Evolutionary conservation across 805 yeast species (phyloP), one percentile per base, ranked within the genome.

Genomic region (Saturnispora sekii): DNA sequence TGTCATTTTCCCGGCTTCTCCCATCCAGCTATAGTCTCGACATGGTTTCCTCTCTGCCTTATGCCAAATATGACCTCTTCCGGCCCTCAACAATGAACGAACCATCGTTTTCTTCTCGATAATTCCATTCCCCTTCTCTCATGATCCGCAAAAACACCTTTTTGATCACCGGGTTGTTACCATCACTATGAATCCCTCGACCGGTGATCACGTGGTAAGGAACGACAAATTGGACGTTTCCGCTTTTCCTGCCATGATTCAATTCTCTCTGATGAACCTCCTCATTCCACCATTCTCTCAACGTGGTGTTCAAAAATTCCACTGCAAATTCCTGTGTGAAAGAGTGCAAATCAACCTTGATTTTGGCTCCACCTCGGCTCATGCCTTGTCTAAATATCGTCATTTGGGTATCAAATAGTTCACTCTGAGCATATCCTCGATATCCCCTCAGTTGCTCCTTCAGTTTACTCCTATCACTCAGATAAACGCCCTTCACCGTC

Each of bases 141-240:
- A 84, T 62, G 50, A 63, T 58, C 15, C 58, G 64, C 38, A 62
- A 60, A 3, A 81, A 74, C 2, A 69, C 54, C 1, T 49, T 58
- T 47, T 68, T 68, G 14, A 83, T 67, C 47, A 64, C 70, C 1
- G 83, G 67, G 1, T 64, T 55, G 0, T 87, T 85, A 5, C 73
- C 76, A 1, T 57, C 65, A 38, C 85, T 79, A 58, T 84, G 93
- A 5, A 79, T 53, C 0, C 93, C 93, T 50, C 85, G 61, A 0
- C 93, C 90, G 0, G 90, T 81, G 10, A 82, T 61, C 0, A 83
- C 61, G 1, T 48, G 56, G 7, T 81, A 53, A 0, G 75, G 73
- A 1, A 60, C 64, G 1, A 74, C 67, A 56, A 66, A 65, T 10
- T 53, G 45, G 0, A 70, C 79, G 28, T 58, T 60, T 0, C 57